Evolutionary conservation across 768 basidiomycete genomes (phyloP).

Genomic region (Rhizopogon roseolus): DNA sequence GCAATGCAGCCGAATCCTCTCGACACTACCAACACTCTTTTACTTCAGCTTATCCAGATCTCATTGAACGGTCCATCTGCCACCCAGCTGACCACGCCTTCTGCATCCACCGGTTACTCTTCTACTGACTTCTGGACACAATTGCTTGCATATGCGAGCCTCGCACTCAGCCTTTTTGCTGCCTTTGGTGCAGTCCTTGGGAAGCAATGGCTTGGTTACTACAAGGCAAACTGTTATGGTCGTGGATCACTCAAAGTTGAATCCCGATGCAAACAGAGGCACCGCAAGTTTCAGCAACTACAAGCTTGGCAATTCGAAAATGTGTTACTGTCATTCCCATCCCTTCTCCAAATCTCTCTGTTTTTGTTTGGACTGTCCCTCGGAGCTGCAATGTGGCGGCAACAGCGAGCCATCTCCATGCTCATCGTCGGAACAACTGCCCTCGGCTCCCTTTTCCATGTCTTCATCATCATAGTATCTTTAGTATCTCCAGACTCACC

Average conservation of each 20-base stretch:
- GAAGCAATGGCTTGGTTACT: neutral
- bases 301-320: too few species aligned
- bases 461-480: neutral
- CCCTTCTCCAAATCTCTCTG: too few species aligned
- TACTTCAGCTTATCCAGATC: slow-evolving; percentile 5
- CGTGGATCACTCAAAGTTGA: neutral
- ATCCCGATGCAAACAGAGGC: too few species aligned
- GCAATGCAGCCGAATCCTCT: slow-evolving; percentile 8
- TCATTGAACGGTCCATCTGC: neutral
- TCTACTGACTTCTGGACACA: slow-evolving; percentile 5
- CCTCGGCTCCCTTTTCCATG: neutral
- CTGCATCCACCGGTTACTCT: neutral
- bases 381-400: neutral
- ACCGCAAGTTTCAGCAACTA: too few species aligned
- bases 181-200: neutral
- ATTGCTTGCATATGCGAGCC: slow-evolving; percentile 6
- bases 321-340: too few species aligned
- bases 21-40: slow-evolving; percentile 6
- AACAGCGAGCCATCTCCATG: slow-evolving; percentile 1
- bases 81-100: neutral
- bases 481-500: neutral
- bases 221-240: neutral
- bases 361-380: too few species aligned
- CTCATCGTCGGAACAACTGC: slow-evolving; percentile 1
- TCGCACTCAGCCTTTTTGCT: slow-evolving; percentile 4